Base-by-base conservation (phyloP, 805 yeast species). In the Kluyveromyces dobzhanskii region DNA sequence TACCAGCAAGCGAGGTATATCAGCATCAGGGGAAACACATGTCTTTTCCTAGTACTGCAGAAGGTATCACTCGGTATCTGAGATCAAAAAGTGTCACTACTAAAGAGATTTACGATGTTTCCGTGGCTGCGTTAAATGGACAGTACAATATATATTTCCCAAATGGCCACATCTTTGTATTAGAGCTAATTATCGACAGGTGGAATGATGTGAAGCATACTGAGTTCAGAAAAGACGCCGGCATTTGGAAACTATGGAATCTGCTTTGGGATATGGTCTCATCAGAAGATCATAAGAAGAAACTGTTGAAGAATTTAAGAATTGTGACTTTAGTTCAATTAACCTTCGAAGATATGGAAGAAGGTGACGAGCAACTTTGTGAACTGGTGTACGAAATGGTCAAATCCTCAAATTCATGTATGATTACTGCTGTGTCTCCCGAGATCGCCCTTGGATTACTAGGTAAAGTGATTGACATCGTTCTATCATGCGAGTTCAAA, bases 171-270 rank as follows among this genome's bases (percentile, higher is more conserved):
- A 51, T 58, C 1, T 82, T 82, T 45, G 59, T 80, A 3, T 64
- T 80, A 36, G 84, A 78, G 35, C 61, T 82, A 25, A 44, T 81
- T 1, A 66, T 75, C 37, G 85, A 80, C 50, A 64, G 87, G 39
- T 56, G 81, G 50, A 70, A 71, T 41, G 84, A 77, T 40, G 43
- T 46, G 8, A 67, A 66, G 33, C 54, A 57, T n/a, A 44, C 55
- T 2, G 44, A 51, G 4, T 77, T 76, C 64, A 76, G 69, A 47
- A 52, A 41, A n/a, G 57, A 62, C 39, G 40, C 51, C 1, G 49
- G 54, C 2, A 57, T 73, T 2, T 82, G 90, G 90, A 41, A 44
- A 10, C 55, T 79, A 8, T 69, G 76, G 47, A 51, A 54, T 37
- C 50, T 50, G 13, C 54, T 64, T 38, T 75, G 76, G 75, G 18